phyloP scores from a whole-genome alignment of 495 filamentous ascomycete species.

The Aspergillus coremiiformis region DNA sequence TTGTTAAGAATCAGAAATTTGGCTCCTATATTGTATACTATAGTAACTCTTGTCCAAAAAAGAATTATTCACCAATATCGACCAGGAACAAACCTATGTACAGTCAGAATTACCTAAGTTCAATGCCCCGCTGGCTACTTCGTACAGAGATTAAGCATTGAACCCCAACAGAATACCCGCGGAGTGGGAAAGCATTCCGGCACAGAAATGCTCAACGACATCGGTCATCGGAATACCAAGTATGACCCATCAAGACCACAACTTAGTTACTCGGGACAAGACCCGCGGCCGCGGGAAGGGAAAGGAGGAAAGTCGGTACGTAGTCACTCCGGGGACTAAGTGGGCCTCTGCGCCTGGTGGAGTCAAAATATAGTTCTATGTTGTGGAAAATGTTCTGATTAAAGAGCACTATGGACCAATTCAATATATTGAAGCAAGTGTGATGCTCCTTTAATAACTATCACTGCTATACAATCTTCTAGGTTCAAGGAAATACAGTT shows the following conservation, averaged over 20 bases:
- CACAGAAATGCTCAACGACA: background rate
- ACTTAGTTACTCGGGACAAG: slow-evolving; percentile 2
- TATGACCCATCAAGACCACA: background rate
- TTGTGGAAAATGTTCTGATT: no score
- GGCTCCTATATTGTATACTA: background rate
- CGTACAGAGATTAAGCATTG: no score
- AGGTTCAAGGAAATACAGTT: background rate
- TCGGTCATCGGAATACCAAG: background rate
- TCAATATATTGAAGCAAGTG: background rate
- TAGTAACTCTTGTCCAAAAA: background rate
- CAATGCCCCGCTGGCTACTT: no score
- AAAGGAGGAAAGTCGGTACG: slow-evolving; percentile 10
- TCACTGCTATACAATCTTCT: background rate
- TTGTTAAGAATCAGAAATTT: background rate
- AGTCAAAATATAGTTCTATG: no score
- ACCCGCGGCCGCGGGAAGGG: slow-evolving; percentile 6
- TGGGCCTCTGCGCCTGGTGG: no score
- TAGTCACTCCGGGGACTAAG: background rate
- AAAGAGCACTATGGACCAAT: no score
- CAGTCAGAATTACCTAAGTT: background rate
- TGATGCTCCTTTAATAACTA: background rate
- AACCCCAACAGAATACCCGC: background rate
- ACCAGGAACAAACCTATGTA: background rate
- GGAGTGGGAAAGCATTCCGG: slow-evolving; percentile 3
- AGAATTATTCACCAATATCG: background rate